Conservation (phyloP, 768 basidiomycete genomes). For the Gloeopeniophorella convolvens region DNA sequence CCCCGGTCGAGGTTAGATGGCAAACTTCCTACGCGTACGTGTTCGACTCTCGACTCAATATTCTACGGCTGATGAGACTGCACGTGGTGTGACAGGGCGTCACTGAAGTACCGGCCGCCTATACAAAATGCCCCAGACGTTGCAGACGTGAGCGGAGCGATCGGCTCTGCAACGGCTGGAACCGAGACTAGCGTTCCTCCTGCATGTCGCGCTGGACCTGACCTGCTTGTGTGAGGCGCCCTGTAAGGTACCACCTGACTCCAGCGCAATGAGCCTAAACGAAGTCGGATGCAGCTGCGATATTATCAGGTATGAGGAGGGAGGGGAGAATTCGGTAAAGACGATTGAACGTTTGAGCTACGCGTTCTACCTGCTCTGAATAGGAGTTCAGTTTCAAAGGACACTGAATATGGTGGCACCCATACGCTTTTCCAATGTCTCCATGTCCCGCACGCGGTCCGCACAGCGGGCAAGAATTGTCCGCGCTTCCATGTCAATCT, state of each 20-base stretch:
- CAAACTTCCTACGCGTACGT: no score
- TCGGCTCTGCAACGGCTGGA: no score
- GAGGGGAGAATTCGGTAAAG: conserved; percentile 65
- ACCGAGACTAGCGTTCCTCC: no score
- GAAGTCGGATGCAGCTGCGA: conserved; percentile 58
- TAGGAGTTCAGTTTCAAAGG: conserved; percentile 16
- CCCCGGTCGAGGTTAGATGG: no score
- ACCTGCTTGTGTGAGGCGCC: conserved; percentile 72
- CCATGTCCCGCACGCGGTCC: conserved; percentile 83
- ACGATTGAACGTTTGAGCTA: conserved; percentile 57
- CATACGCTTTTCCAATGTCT: conserved; percentile 85
- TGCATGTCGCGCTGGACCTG: conserved; percentile 83
- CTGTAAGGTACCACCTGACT: conserved; percentile 86
- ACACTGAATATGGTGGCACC: conserved; percentile 22
- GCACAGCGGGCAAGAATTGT: conserved; percentile 81
- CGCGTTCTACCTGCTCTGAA: conserved; percentile 60
- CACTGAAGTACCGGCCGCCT: no score
- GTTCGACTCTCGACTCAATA: no score
- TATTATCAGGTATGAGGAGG: conserved; percentile 51
- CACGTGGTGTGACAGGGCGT: no score
- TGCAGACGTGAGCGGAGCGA: no score
- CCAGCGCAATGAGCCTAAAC: conserved; percentile 88
- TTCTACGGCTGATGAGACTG: no score
- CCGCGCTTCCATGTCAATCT: conserved; percentile 89
- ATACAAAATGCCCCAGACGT: no score